Conservation (phyloP, 176 grass and related monocot species). For the Musa schizocarpa region DNA sequence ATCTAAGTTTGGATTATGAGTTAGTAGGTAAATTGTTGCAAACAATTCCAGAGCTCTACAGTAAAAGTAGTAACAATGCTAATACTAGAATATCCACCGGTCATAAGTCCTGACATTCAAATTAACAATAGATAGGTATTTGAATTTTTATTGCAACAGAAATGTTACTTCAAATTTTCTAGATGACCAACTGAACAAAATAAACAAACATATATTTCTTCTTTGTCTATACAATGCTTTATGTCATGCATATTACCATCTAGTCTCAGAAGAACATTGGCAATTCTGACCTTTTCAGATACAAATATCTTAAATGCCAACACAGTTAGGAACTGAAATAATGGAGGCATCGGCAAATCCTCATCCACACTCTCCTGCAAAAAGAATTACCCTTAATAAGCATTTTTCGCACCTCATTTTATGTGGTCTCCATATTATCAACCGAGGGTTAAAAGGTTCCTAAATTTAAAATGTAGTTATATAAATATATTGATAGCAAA, state of each 20-base stretch:
- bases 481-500: neutral
- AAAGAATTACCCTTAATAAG: slow-evolving; percentile 7
- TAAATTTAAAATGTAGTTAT: neutral
- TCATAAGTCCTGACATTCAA: too few relatives aligned
- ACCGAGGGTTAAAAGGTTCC: neutral
- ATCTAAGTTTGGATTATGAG: too few relatives aligned
- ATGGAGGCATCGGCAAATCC: slow-evolving; percentile 28
- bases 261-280: neutral
- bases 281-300: slow-evolving; percentile 15
- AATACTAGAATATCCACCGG: too few relatives aligned
- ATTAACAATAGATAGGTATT: too few relatives aligned
- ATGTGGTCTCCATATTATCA: neutral
- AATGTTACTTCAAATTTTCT: neutral
- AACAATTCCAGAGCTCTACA: too few relatives aligned
- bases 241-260: too few relatives aligned
- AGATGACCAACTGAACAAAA: neutral
- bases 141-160: too few relatives aligned
- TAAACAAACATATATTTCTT: too few relatives aligned
- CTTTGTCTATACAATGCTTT: too few relatives aligned
- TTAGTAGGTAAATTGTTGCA: too few relatives aligned
- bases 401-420: neutral
- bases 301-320: slow-evolving; percentile 24
- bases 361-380: slow-evolving; percentile 28
- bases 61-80: too few relatives aligned
- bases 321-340: slow-evolving; percentile 38